These are phyloP conservation scores for Cenchrus purpureus DNA, from an alignment of 176 grass and related monocot genomes.

Conservation along the genomic window DNA sequence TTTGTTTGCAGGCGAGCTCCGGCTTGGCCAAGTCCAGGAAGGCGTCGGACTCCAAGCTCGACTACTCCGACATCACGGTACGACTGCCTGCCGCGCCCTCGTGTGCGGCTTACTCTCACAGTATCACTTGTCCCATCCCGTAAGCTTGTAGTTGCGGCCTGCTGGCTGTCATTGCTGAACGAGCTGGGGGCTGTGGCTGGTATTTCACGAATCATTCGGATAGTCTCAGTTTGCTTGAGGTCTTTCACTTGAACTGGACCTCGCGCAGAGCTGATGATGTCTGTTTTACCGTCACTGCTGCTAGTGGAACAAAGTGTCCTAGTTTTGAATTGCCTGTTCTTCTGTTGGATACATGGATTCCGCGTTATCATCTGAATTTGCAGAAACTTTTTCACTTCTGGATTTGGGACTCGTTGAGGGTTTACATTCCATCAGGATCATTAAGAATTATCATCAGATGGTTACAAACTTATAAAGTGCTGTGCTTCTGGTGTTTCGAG, in stretches of 20 bases:
- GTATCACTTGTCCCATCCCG: neutral
- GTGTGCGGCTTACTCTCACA: neutral
- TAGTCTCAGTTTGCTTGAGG: constrained; percentile 7
- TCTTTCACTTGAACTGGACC: constrained; percentile 14
- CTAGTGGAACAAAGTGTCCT: neutral
- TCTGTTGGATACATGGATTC: neutral
- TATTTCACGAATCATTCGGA: neutral
- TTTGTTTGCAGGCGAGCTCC: constrained; percentile 71
- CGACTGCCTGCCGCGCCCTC: neutral
- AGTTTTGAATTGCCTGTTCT: constrained; percentile 26
- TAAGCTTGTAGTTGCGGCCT: neutral
- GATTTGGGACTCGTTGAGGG: neutral
- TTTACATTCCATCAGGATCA: neutral
- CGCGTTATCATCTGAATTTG: neutral
- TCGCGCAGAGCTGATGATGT: neutral
- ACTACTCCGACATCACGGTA: constrained; percentile 94
- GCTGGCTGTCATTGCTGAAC: constrained; percentile 11
- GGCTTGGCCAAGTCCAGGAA: constrained; percentile 74
- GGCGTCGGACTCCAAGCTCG: constrained; percentile 76
- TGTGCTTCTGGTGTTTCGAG: neutral
- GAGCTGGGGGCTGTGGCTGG: neutral
- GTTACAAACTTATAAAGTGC: neutral
- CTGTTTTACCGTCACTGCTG: neutral
- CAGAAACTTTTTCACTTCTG: neutral
- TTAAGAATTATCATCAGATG: neutral